phyloP scores from a whole-genome alignment of 1,284 basidiomycete genomes.

The Moesziomyces aphidis region DNA sequence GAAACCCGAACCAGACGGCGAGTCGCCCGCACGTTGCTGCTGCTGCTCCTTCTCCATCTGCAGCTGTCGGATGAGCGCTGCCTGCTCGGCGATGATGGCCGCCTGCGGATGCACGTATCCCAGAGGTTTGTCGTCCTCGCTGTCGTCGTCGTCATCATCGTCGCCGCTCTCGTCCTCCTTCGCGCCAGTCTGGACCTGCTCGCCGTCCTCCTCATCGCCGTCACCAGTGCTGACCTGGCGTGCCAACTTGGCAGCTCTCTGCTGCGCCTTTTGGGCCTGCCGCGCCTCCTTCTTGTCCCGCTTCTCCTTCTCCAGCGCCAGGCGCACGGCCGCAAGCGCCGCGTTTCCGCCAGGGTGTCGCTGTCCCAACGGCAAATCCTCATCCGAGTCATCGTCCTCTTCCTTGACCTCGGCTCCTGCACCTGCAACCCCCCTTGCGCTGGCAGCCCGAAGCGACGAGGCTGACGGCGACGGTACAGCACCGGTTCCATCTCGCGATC shows the following conservation, averaged over 20 bases:
- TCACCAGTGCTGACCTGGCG: constrained; percentile 16
- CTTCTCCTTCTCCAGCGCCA: constrained; percentile 32
- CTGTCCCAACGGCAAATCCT: constrained; percentile 56
- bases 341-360: constrained; percentile 43
- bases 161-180: constrained; percentile 23
- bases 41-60: constrained; percentile 54
- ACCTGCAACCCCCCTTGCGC: constrained; percentile 2
- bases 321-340: constrained; percentile 27
- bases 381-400: constrained; percentile 51
- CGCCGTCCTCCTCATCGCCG: constrained; percentile 9
- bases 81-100: constrained; percentile 65
- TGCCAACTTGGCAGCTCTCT: constrained; percentile 23
- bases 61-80: constrained; percentile 59
- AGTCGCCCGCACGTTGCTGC: constrained; percentile 19
- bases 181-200: constrained; percentile 10
- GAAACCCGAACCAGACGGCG: constrained; percentile 11
- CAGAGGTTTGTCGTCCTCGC: constrained; percentile 59
- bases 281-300: constrained; percentile 30
- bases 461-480: constrained; percentile 8
- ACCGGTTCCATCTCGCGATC: constrained; percentile 1
- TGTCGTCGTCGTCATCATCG: constrained; percentile 41
- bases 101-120: constrained; percentile 62
- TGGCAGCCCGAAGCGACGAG: constrained; percentile 16
- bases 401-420: background rate
- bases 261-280: constrained; percentile 26